Conservation (phyloP, 148 eudicot genomes). For the Fallopia convolvulus region DNA sequence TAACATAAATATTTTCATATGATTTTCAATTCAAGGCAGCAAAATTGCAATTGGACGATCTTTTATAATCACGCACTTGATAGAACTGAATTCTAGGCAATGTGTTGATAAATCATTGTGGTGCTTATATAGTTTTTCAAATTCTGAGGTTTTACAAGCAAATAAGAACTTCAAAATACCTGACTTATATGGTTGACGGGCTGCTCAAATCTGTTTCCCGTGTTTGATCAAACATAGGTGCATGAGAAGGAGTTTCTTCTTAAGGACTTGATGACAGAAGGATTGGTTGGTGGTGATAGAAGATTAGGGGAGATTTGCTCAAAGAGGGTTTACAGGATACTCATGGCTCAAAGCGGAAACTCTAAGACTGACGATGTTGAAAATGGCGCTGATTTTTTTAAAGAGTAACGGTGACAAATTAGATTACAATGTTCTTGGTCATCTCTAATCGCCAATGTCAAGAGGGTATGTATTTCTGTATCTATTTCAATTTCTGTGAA, state of each 20-base stretch:
- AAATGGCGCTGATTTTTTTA: constrained; percentile 72
- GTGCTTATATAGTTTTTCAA: neutral
- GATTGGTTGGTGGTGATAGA: constrained; percentile 44
- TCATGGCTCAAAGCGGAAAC: constrained; percentile 74
- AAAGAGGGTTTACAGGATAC: constrained; percentile 82
- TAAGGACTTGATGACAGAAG: constrained; percentile 59
- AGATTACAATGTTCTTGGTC: neutral
- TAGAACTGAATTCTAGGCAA: neutral
- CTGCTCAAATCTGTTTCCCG: neutral
- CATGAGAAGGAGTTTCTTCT: constrained; percentile 84
- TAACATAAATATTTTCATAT: neutral
- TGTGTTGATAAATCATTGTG: neutral
- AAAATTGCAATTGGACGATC: neutral
- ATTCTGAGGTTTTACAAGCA: neutral
- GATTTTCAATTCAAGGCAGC: neutral
- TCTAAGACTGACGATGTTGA: constrained; percentile 63
- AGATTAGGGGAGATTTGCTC: constrained; percentile 83
- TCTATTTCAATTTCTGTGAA: neutral
- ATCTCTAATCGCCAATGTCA: neutral
- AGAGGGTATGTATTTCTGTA: neutral
- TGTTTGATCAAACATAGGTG: constrained; percentile 32
- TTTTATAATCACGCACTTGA: neutral
- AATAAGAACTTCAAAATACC: neutral
- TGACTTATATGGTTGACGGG: neutral
- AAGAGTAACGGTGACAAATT: neutral